Base-by-base conservation (phyloP, 1,284 basidiomycete genomes). In the Rhodotorula sp. region DNA sequence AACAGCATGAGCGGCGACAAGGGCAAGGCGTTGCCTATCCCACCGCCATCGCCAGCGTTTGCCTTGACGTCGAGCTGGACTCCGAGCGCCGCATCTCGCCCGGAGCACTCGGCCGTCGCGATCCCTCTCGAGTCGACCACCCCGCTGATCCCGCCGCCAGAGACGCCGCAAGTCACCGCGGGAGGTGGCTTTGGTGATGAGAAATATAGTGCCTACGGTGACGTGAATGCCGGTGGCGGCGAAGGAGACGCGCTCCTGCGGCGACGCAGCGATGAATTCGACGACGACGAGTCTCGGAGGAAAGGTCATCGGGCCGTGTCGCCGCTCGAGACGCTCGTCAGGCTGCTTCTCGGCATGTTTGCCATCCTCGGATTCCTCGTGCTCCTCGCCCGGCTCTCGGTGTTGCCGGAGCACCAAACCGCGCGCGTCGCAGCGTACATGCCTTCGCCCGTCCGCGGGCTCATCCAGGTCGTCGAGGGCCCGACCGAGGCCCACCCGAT, bases 191-290 rank as follows among this genome's bases (percentile, higher is more conserved):
- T 49, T 47, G 60, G 31, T 26, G 50, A 38, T 5, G 66, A 70
- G n/a, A 64, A 68, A 48, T 67, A 71, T 38, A 66, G 71, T 4
- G 69, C 66, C 8, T 71, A 65, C 45, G 69, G 65, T 7, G 31
- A 38, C 12, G 62, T 8, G 10, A 43, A 14, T 14, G 38, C 47
- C 16, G 15, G 23, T 16, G 50, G 45, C 18, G 48, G 89, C 77
- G 14, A 89, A 74, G 2, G 88, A 88, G 26, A 90, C 78, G 2
- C 85, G 85, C 16, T 89, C 86, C 16, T 78, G 84, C 85, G 50
- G 86, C 79, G 10, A 77, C 78, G 77, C 85, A 38, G 61, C 45
- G 23, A 28, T 31, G 31, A 26, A 26, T 55, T 21, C n/a, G 38
- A 84, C 8, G 78, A 78, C 1, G 31, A 28, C 19, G 23, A 18